Conservation (phyloP, 495 filamentous ascomycete species). For the Podospora australis region DNA sequence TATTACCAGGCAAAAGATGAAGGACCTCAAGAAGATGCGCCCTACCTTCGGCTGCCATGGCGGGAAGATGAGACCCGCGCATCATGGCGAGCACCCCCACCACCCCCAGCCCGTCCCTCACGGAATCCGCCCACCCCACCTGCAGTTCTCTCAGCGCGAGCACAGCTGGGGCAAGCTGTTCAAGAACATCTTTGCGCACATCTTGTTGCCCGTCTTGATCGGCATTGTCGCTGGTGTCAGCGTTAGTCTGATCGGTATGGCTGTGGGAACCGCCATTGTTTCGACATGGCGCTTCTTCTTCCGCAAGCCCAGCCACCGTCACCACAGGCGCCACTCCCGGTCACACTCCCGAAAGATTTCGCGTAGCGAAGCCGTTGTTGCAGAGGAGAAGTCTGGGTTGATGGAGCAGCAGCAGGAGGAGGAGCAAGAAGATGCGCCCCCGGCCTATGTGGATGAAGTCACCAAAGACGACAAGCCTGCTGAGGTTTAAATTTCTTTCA, state of each 20-base stretch:
- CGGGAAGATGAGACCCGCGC: slow-evolving; percentile 2
- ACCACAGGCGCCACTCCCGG: slow-evolving; percentile 17
- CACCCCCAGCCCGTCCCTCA: slow-evolving; percentile 2
- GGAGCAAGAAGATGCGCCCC: slow-evolving; percentile 32
- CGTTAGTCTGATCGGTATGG: slow-evolving; percentile 49
- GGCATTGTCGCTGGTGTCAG: slow-evolving; percentile 48
- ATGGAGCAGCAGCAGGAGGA: slow-evolving; percentile 23
- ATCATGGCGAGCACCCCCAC: slow-evolving; percentile 18
- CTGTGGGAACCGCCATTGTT: slow-evolving; percentile 42
- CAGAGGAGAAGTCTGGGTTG: slow-evolving; percentile 38
- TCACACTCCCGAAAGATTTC: slow-evolving; percentile 24
- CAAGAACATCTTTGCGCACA: slow-evolving; percentile 40
- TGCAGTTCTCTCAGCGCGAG: slow-evolving; percentile 8
- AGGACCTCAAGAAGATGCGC: slow-evolving; percentile 33
- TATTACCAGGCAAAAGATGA: slow-evolving; percentile 33
- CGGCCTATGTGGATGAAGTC: slow-evolving; percentile 29
- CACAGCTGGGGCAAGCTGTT: slow-evolving; percentile 38
- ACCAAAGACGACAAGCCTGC: slow-evolving; percentile 1
- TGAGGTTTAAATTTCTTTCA: background rate
- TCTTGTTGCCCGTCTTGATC: slow-evolving; percentile 46
- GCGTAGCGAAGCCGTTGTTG: slow-evolving; percentile 22
- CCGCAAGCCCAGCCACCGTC: slow-evolving; percentile 18
- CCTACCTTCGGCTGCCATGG: slow-evolving; percentile 21
- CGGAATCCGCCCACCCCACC: background rate
- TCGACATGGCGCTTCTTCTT: slow-evolving; percentile 37